phyloP scores from a whole-genome alignment of 352 stramenopile species.

The Pythium plurisporium region DNA sequence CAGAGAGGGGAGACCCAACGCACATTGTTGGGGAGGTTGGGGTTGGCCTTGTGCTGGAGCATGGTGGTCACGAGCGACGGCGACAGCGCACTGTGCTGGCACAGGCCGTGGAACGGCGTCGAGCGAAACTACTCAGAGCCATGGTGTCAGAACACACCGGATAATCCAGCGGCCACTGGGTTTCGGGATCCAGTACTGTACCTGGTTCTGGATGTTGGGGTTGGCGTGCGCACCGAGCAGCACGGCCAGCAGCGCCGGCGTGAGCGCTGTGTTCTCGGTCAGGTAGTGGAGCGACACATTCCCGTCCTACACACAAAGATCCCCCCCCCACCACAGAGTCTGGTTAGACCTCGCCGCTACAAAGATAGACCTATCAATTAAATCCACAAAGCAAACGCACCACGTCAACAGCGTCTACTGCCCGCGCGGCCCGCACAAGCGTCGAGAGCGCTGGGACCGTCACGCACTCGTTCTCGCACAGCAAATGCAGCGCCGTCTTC shows the following conservation, averaged over 20 bases:
- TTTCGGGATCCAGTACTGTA: conserved; percentile 12
- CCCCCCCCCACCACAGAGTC: no score
- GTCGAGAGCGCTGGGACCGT: conserved; percentile 28
- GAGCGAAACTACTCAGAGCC: conserved; percentile 47
- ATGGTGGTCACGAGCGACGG: conserved; percentile 38
- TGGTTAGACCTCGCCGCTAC: no score
- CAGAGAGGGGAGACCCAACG: not conserved
- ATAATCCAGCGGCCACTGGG: not conserved
- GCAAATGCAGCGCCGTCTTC: conserved; percentile 26
- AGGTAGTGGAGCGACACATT: conserved; percentile 67
- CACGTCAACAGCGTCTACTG: conserved; percentile 45
- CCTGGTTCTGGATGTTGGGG: conserved; percentile 64
- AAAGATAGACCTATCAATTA: no score
- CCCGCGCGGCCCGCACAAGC: conserved; percentile 37
- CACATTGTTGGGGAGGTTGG: conserved; percentile 77
- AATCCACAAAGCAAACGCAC: no score
- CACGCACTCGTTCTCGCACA: conserved; percentile 64
- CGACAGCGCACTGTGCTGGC: conserved; percentile 53
- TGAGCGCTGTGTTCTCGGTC: conserved; percentile 42
- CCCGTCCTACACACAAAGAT: conserved; percentile 33
- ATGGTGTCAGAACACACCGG: no score
- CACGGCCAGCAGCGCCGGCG: conserved; percentile 30
- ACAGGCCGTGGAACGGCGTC: conserved; percentile 68
- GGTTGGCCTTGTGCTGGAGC: conserved; percentile 57
- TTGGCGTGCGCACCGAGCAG: conserved; percentile 42